phyloP scores from a whole-genome alignment of 352 stramenopile genomes.

The Phytopythium boreale region DNA sequence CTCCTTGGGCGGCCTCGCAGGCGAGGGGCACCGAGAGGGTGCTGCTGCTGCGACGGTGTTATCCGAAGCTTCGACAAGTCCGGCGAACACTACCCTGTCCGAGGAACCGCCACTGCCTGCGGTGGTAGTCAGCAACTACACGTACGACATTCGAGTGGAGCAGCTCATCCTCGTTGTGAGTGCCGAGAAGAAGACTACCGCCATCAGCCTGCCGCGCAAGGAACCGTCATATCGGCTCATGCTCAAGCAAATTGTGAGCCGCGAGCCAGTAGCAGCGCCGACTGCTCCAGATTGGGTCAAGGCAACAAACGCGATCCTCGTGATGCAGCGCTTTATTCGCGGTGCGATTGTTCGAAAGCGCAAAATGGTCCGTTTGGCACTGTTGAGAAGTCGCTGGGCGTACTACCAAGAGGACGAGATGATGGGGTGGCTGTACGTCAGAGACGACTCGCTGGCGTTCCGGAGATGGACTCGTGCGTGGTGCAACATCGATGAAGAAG shows the following conservation, averaged over 20 bases:
- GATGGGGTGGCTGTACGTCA: slow-evolving; percentile 82
- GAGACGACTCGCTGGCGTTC: slow-evolving; percentile 83
- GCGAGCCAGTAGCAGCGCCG: slow-evolving; percentile 35
- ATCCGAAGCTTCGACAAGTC: slow-evolving; percentile 34
- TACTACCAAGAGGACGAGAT: slow-evolving; percentile 57
- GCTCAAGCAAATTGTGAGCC: slow-evolving; percentile 74
- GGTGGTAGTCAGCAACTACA: slow-evolving; percentile 40
- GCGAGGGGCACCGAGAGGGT: neutral
- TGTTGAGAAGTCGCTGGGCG: slow-evolving; percentile 55
- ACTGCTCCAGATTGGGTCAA: slow-evolving; percentile 64
- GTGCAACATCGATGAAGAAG: slow-evolving; percentile 74
- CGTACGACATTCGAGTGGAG: slow-evolving; percentile 72
- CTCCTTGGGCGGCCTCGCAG: neutral
- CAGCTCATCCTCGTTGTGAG: slow-evolving; percentile 72
- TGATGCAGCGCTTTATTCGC: slow-evolving; percentile 81
- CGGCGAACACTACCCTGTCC: slow-evolving; percentile 23
- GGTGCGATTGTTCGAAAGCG: slow-evolving; percentile 65
- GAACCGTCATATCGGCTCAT: slow-evolving; percentile 73
- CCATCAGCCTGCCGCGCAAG: slow-evolving; percentile 19
- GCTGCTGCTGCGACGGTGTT: neutral
- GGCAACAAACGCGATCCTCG: slow-evolving; percentile 67
- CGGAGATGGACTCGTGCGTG: slow-evolving; percentile 78
- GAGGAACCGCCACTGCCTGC: slow-evolving; percentile 18
- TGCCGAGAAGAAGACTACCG: slow-evolving; percentile 32
- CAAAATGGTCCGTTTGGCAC: slow-evolving; percentile 55